Base-by-base conservation (phyloP, 768 basidiomycete genomes). In the Tricholoma sp. region DNA sequence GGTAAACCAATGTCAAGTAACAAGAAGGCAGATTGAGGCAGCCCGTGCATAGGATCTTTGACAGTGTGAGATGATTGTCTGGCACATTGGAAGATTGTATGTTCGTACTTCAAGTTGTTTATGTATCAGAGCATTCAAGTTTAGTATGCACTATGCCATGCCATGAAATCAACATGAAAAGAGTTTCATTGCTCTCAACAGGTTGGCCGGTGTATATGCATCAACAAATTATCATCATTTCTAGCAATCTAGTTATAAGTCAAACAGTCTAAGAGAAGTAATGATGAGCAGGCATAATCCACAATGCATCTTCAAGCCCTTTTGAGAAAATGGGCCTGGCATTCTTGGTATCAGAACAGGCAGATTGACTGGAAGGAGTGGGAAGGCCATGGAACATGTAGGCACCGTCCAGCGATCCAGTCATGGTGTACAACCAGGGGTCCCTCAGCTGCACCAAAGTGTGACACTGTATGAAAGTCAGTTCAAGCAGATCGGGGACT, bases 111-210 rank as follows among this genome's bases (percentile, higher is more conserved):
- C n/a, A n/a, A 55, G 57, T n/a, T n/a, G n/a, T n/a, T 59, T 48
- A 64, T 60, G 63, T 63, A 55, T 59, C 55, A 61, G 44, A 61
- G 61, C 60, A 52, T 57, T 57, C n/a, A n/a, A n/a, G n/a, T n/a
- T n/a, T n/a, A n/a, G n/a, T 62, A 66, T 70, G 56, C 57, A 57
- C 54, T 59, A 63, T 59, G 62, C 62, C 57, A 63, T 52, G 45
- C 49, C 52, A 63, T 56, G 57, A 61, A 50, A 42, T 28, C 15
- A 3, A 24, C 24, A 24, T 24, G 2, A 24, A 24, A 13, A 29
- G 45, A 29, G 45, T 29, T 29, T 28, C 28, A 7, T 47, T 47
- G 28, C 10, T 49, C 47, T 17, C 28, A 15, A 29, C 45, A n/a
- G 31, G 13, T 31, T 45, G 44, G 44, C 11, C 47, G 10, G 9